Base-by-base conservation (phyloP, 2,329 filamentous ascomycete genomes). In the Epichloe uncinata region DNA sequence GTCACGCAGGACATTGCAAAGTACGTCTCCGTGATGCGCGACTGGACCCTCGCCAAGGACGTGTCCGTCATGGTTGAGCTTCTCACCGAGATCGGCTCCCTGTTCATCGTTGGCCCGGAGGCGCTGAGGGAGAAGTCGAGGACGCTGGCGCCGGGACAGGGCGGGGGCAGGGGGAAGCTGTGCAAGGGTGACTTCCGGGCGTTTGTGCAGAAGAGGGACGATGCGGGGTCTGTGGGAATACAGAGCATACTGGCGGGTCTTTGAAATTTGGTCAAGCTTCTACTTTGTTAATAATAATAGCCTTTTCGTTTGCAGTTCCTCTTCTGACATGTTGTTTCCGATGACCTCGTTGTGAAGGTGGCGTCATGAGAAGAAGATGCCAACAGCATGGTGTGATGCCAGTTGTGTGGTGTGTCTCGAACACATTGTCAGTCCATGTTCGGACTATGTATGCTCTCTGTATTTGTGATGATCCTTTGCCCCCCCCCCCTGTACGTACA, bases 1-100 rank as follows among this genome's bases (percentile, higher is more conserved):
- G 87, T 97, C 26, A 91, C 85, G 36, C 95, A 97, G 69, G 93
- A 98, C 63, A 90, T 97, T 65, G 87, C 88, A 36, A 89, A 88
- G 63, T 98, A 98, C 66, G 85, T 87, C 8, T 84, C 90, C 53
- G 80, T 95, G 11, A 75, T 98, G 56, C 82, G 87, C 54, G 82
- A 82, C 35, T 97, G 89, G 88, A 79, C 85, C 30, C 73, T 90
- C 40, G 75, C 78, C 48, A 82, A 82, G 58, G 80, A 85, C 40
- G 79, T 82, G 45, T 77, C 79, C 57, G 75, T 75, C 22, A 78
- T 80, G 49, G 79, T 96, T 56, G 91, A 98, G 69, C 79, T 95
- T 43, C 69, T 98, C 53, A 84, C 88, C 26, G 93, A 98, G 72
- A 88, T 98, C 52, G 91, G 90, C 11, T 96, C 90, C 61, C 70